Base-by-base conservation (phyloP, 805 yeast species). In the Candida maris region DNA sequence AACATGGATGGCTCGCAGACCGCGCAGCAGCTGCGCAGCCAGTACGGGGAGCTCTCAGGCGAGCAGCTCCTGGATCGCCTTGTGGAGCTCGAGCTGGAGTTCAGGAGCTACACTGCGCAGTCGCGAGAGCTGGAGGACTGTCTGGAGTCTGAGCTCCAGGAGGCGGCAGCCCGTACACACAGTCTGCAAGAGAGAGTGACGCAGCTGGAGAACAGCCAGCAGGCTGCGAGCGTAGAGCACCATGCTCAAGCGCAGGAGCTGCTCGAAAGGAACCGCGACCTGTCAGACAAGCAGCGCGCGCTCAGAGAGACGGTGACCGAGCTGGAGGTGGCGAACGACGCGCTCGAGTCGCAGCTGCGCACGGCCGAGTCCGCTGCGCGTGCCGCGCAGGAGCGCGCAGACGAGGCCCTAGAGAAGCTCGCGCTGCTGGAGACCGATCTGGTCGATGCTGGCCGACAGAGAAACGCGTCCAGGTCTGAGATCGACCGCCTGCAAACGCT, bases 321-420 rank as follows among this genome's bases (percentile, higher is more conserved):
- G 12, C 33, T 49, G 6, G 62, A 57, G 35, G 47, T 51, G 2
- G 32, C 37, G 18, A 54, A 53, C 36, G 62, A 57, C 35, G 20
- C 44, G 14, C 29, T 55, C 19, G 55, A 51, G 23, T 44, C 52
- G 13, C 38, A 39, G 1, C 21, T 51, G 12, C 42, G 61, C n/a
- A 44, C 45, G 5, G 17, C 42, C 6, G 35, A 38, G 21, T 28
- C 41, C 6, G 19, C 41, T 6, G 23, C 41, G 1, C 31, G 17
- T 9, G 21, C 34, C 14, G 42, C 41, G 14, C 34, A 30, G 7
- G 55, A 49, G n/a, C 24, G 23, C 15, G 34, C 46, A 3, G 48
- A 49, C 30, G 45, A 43, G 15, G 35, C 39, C 19, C 25, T 56
- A 6, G 62, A 57, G 35, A 38, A 31, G 20, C 27, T 52, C 23